A percentile compares a stretch with the other conserved stretches of the same genome.
phyloP scores from a whole-genome alignment of 1,284 basidiomycete species.

The Pseudozyma thailandica region DNA sequence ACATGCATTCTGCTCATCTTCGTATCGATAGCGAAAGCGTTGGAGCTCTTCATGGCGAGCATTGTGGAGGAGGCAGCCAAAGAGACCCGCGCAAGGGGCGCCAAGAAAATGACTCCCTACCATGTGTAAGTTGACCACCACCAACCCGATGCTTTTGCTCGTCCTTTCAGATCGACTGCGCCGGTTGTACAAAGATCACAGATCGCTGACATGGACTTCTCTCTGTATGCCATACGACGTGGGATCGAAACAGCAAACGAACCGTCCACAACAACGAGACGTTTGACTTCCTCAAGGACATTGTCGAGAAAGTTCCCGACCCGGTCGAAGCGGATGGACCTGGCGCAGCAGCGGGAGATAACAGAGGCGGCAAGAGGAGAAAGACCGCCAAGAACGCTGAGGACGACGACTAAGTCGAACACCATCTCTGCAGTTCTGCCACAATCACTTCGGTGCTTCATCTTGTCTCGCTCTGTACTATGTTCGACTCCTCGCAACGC shows the following conservation, averaged over 20 bases:
- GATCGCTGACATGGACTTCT: not conserved
- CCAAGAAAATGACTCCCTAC: slow-evolving; percentile 91
- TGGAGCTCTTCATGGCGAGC: slow-evolving; percentile 90
- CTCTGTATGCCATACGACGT: not conserved
- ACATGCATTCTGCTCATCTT: not conserved
- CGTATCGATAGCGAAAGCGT: slow-evolving; percentile 84
- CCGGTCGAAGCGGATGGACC: slow-evolving; percentile 72
- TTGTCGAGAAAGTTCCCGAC: slow-evolving; percentile 89
- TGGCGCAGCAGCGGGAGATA: slow-evolving; percentile 25
- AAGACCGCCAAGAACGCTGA: slow-evolving; percentile 42
- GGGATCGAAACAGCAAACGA: slow-evolving; percentile 78
- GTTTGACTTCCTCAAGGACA: slow-evolving; percentile 94
- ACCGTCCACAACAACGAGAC: slow-evolving; percentile 87
- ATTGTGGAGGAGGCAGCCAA: slow-evolving; percentile 86
- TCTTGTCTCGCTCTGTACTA: slow-evolving; percentile 3
- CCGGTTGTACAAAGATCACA: too few relatives aligned
- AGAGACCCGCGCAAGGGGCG: slow-evolving; percentile 81
- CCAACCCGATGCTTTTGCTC: not conserved
- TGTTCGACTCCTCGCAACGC: slow-evolving; percentile 14
- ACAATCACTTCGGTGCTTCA: not conserved
- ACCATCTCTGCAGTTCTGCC: not conserved
- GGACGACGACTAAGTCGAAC: slow-evolving; percentile 35
- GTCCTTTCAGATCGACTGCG: too few relatives aligned
- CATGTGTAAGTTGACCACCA: slow-evolving; percentile 79
- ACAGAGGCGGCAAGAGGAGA: slow-evolving; percentile 48